These are phyloP conservation scores for Arabidopsis hybrid DNA, from an alignment of 441 rosid species.

Conservation along the genomic window DNA sequence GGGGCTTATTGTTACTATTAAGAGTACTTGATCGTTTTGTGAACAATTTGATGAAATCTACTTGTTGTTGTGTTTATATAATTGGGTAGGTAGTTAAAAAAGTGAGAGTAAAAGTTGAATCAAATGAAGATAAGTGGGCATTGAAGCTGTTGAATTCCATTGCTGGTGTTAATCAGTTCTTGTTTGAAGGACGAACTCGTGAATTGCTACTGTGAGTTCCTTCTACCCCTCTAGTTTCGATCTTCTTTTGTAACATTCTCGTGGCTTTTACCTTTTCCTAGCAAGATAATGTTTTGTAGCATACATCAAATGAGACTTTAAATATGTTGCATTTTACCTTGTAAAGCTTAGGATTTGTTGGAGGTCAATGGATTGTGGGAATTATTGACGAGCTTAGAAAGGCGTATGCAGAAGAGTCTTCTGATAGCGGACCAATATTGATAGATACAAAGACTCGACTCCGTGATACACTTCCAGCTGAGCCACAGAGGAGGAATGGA, in stretches of 20 bases:
- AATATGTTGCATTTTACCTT: background rate
- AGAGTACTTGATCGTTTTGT: background rate
- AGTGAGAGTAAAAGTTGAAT: slow-evolving; percentile 53
- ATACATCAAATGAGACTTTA: slow-evolving; percentile 26
- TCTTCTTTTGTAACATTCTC: background rate
- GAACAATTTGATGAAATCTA: slow-evolving; percentile 8
- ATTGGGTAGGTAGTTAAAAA: slow-evolving; percentile 59
- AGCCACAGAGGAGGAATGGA: slow-evolving; percentile 86
- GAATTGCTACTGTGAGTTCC: slow-evolving; percentile 80
- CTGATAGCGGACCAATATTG: slow-evolving; percentile 53
- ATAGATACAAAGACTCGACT: slow-evolving; percentile 79
- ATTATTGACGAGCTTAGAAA: slow-evolving; percentile 78
- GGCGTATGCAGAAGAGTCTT: slow-evolving; percentile 46
- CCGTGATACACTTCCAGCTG: slow-evolving; percentile 65
- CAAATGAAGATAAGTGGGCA: slow-evolving; percentile 82
- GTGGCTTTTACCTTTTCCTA: slow-evolving; percentile 3
- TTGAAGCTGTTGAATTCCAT: slow-evolving; percentile 68
- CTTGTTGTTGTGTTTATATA: background rate
- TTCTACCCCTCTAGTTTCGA: background rate
- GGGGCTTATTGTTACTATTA: background rate
- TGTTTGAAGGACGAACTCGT: slow-evolving; percentile 78
- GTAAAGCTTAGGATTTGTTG: slow-evolving; percentile 62
- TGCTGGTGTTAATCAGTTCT: slow-evolving; percentile 64
- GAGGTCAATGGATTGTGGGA: slow-evolving; percentile 77
- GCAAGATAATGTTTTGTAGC: background rate